Percentiles rank a stretch among this genome's conserved stretches.
Conservation (phyloP, 2,329 filamentous ascomycete genomes). For the Massarina eburnea region DNA sequence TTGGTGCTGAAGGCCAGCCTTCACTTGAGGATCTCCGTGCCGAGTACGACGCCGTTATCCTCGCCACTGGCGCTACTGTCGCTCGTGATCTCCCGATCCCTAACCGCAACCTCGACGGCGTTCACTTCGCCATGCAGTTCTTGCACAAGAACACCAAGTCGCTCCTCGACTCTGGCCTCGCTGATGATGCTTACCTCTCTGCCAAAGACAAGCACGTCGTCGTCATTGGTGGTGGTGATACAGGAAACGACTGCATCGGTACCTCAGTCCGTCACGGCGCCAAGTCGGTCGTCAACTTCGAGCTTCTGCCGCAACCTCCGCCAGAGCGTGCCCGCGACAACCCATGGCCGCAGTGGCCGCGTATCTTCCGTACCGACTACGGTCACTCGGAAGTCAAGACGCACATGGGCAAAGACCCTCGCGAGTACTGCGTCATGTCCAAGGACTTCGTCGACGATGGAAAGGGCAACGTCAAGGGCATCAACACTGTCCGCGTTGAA, state of each 20-base stretch:
- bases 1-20: conserved; percentile 74
- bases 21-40: conserved; percentile 72
- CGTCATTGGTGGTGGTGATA: conserved; percentile 96
- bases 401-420: conserved; percentile 93
- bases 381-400: conserved; percentile 94
- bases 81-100: conserved; percentile 90
- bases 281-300: conserved; percentile 95
- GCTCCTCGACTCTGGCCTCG: conserved; percentile 84
- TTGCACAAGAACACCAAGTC: conserved; percentile 98
- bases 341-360: conserved; percentile 98
- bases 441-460: conserved; percentile 94
- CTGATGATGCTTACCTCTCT: conserved; percentile 83
- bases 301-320: conserved; percentile 89
- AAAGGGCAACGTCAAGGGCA: conserved; percentile 84
- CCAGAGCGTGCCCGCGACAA: conserved; percentile 90
- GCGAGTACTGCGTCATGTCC: conserved; percentile 98
- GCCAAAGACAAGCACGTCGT: conserved; percentile 95
- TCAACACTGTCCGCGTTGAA: conserved; percentile 93
- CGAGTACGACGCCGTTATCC: conserved; percentile 79
- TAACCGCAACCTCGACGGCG: conserved; percentile 81
- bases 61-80: conserved; percentile 90
- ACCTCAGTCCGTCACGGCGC: conserved; percentile 94
- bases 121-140: conserved; percentile 98
- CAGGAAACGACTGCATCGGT: conserved; percentile 96
- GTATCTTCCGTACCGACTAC: conserved; percentile 98